Evolutionary conservation across 331 rosid genomes (phyloP), one percentile per base, ranked within the genome.

Genomic region (Phaseolus coccineus): DNA sequence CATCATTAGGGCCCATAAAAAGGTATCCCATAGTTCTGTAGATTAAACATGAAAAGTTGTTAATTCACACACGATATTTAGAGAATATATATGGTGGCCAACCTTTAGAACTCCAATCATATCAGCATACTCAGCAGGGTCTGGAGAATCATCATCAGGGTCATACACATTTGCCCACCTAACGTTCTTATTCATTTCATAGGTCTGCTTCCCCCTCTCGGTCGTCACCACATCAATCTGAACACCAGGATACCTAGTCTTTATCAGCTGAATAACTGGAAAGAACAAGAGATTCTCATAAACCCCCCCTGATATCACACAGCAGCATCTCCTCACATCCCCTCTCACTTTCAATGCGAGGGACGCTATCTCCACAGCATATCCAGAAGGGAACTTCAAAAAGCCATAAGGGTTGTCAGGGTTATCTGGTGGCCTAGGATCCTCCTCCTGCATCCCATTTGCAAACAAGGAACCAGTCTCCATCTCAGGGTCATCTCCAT

Each of bases 361-460:
- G 4, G 98, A 84, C 2, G 92, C 97, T 15, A 92, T 25, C 79
- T 94, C 98, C 39, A 94, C 97, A 35, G 71, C 12, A 78, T 79
- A 94, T 6, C 98, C 97, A 77, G 77, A 69, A 3, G 96, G 97
- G 77, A 94, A 94, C 56, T 92, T 92, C 85, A 94, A 73, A 87
- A 88, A 94, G 8, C 97, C 97, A 66, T 86, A 91, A 0, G 95
- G 97, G 39, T 70, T 92, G 2, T 87, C 82, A 0, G 93, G 97
- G 84, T 94, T 83, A 51, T 92, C 97, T 0, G 97, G 92, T 0
- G 87, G 97, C 58, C 97, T 83, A 1, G 90, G 82, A 53, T 94
- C 95, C 86, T 94, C 97, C 0, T 92, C 97, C 65, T 94, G 98
- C 85, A 89, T 92, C 4, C 98, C 98, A 1, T 94, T 90, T 48